Evolutionary conservation across 371 early-diverging fungal species (phyloP).

Genomic region (Mucor piriformis): DNA sequence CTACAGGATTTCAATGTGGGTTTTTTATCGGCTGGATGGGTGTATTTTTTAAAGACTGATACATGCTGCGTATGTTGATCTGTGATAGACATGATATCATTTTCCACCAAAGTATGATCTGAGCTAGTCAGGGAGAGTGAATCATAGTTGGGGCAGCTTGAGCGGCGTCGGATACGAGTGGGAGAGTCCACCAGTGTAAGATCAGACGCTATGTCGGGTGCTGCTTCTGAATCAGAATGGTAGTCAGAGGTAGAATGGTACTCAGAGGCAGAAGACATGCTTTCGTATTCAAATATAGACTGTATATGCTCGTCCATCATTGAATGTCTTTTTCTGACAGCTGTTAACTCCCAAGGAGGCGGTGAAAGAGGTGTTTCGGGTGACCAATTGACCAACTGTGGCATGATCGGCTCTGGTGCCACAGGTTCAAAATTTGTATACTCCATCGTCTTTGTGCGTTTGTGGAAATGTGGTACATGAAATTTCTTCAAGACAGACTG

Average conservation of each 20-base stretch:
- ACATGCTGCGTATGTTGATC: constrained; percentile 19
- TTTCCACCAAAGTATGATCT: constrained; percentile 11
- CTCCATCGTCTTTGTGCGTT: not conserved
- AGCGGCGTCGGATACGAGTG: constrained; percentile 14
- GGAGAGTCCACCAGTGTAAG: constrained; percentile 14
- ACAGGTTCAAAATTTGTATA: constrained; percentile 1
- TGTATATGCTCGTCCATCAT: too few relatives aligned
- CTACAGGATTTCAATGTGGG: constrained; percentile 20
- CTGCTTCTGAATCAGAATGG: constrained; percentile 19
- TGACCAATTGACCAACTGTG: constrained; percentile 16
- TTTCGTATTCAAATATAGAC: too few relatives aligned
- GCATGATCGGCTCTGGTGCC: constrained; percentile 21
- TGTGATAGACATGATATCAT: constrained; percentile 21
- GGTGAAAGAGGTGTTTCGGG: constrained; percentile 21
- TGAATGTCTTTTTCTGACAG: not conserved
- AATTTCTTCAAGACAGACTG: constrained; percentile 8
- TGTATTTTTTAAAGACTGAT: constrained; percentile 15
- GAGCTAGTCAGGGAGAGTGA: not conserved
- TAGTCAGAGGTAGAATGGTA: not conserved
- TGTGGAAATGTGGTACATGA: constrained; percentile 11
- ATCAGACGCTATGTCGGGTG: constrained; percentile 5
- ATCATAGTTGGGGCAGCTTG: constrained; percentile 22
- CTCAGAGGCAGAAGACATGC: too few relatives aligned
- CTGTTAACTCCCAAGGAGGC: constrained; percentile 20
- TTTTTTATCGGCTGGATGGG: constrained; percentile 17